phyloP scores from a whole-genome alignment of 2,329 filamentous ascomycete genomes.

The Colletotrichum melonis region DNA sequence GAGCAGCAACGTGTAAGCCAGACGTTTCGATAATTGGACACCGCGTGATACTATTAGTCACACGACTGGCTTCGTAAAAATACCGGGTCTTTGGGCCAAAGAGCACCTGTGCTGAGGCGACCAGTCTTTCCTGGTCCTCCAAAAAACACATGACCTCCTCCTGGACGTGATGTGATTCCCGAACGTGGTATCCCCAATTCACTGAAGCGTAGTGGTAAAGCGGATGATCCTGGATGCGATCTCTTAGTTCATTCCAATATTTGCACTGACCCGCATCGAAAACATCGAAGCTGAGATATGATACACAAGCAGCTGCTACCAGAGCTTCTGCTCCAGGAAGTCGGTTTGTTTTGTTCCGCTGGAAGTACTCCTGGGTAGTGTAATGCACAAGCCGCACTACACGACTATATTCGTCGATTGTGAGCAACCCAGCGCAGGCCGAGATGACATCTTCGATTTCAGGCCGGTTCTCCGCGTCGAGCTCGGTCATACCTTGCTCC shows the following conservation, averaged over 20 bases:
- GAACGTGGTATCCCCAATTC: no score
- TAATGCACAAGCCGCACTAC: conserved; percentile 57
- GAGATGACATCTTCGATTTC: conserved; percentile 48
- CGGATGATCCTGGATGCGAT: no score
- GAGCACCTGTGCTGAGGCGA: no score
- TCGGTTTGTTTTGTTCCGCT: conserved; percentile 41
- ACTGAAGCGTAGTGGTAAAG: no score
- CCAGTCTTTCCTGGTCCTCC: no score
- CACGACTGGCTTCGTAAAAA: no score
- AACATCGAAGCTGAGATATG: conserved; percentile 48
- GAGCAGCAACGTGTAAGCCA: no score
- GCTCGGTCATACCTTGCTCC: conserved; percentile 37
- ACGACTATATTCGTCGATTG: conserved; percentile 49
- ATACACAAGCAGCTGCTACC: conserved; percentile 46
- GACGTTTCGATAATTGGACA: no score
- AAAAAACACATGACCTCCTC: no score
- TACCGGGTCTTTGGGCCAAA: no score
- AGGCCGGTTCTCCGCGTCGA: conserved; percentile 50
- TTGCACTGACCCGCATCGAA: neutral
- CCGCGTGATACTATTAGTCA: accelerated
- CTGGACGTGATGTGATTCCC: no score
- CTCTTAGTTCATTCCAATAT: no score
- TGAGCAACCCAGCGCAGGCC: conserved; percentile 55
- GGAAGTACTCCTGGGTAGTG: conserved; percentile 58
- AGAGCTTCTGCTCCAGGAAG: conserved; percentile 44